A percentile compares a stretch with the other conserved stretches of the same genome.
phyloP scores from a whole-genome alignment of 805 yeast species.

The Danielia oregonensis region DNA sequence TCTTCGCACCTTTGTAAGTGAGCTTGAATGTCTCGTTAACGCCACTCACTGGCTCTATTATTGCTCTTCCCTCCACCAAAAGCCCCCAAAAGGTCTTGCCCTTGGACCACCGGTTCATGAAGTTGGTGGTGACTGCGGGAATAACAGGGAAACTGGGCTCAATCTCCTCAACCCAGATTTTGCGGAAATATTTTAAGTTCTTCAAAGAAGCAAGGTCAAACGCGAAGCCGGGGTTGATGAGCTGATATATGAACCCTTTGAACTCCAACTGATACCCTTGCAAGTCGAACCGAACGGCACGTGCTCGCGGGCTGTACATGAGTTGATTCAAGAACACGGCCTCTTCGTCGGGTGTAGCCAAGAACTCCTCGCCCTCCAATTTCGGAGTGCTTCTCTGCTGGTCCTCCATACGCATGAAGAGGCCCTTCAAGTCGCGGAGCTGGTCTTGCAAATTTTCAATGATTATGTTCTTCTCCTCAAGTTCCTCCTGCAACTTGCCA shows the following conservation, averaged over 20 bases:
- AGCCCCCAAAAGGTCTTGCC: slow-evolving; percentile 54
- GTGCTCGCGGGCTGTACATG: slow-evolving; percentile 32
- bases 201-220: slow-evolving; percentile 41
- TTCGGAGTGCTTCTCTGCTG: slow-evolving; percentile 23
- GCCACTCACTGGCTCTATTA: slow-evolving; percentile 83
- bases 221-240: slow-evolving; percentile 31
- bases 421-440: slow-evolving; percentile 58
- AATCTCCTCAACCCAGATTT: slow-evolving; percentile 69
- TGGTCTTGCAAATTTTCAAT: slow-evolving; percentile 65
- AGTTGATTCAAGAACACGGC: slow-evolving; percentile 17
- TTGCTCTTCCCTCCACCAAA: slow-evolving; percentile 74
- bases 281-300: slow-evolving; percentile 44
- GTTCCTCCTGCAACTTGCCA: slow-evolving; percentile 45
- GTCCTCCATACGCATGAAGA: slow-evolving; percentile 54
- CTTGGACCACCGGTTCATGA: slow-evolving; percentile 40
- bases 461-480: slow-evolving; percentile 66
- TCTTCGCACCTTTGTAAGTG: slow-evolving; percentile 23
- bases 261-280: slow-evolving; percentile 41
- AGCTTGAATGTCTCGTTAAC: slow-evolving; percentile 69
- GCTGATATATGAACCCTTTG: slow-evolving; percentile 33
- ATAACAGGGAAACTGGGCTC: slow-evolving; percentile 41
- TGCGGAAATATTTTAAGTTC: slow-evolving; percentile 57
- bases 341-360: slow-evolving; percentile 3
- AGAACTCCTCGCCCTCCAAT: slow-evolving; percentile 1
- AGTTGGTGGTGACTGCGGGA: slow-evolving; percentile 47